phyloP scores from a whole-genome alignment of 2,329 filamentous ascomycete species.

The Grosmannia huntii region DNA sequence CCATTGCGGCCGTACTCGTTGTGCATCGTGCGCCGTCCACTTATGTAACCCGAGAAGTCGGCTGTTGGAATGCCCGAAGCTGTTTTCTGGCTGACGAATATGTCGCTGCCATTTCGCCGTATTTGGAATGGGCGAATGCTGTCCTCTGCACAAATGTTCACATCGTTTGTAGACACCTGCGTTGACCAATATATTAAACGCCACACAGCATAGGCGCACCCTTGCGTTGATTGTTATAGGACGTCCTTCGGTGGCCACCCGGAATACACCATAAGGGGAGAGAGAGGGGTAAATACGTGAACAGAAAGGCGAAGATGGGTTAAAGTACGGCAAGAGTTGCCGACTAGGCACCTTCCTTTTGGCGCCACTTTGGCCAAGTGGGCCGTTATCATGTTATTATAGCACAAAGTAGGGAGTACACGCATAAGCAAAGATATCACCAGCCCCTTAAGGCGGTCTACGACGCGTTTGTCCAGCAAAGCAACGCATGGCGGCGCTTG shows the following conservation, averaged over 20 bases:
- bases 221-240: neutral
- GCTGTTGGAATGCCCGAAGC: too few species aligned
- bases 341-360: neutral
- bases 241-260: neutral
- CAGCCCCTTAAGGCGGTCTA: neutral
- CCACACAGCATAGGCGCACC: neutral
- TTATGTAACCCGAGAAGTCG: too few species aligned
- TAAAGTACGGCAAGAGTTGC: too few species aligned
- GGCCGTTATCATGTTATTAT: neutral
- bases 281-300: neutral
- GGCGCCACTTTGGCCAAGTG: neutral
- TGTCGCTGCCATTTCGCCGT: too few species aligned
- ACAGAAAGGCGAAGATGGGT: neutral
- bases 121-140: too few species aligned
- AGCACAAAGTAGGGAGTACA: too few species aligned
- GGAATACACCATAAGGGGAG: neutral
- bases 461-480: neutral
- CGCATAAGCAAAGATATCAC: too few species aligned
- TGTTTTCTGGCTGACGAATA: too few species aligned
- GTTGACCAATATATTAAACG: neutral
- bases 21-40: too few species aligned
- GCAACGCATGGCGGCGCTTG: neutral
- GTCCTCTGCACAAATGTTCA: neutral
- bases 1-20: too few species aligned
- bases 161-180: neutral